phyloP scores from a whole-genome alignment of 2,329 filamentous ascomycete genomes.

The Trichothecium sympodiale region DNA sequence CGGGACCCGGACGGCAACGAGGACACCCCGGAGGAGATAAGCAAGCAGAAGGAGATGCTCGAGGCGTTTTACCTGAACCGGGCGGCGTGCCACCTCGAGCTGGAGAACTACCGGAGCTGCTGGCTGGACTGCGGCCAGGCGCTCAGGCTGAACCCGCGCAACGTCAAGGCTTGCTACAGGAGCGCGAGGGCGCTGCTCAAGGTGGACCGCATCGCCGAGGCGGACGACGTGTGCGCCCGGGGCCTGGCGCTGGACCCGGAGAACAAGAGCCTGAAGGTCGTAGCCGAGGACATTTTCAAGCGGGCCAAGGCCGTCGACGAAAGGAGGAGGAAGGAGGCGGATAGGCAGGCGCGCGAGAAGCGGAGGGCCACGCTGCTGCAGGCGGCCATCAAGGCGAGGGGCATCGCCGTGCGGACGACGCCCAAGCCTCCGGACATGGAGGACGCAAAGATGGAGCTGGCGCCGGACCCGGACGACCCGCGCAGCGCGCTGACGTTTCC shows the following conservation, averaged over 20 bases:
- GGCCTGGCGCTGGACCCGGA: constrained; percentile 61
- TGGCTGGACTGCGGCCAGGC: constrained; percentile 75
- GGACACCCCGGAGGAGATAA: constrained; percentile 42
- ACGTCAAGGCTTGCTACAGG: constrained; percentile 87
- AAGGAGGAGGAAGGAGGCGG: constrained; percentile 42
- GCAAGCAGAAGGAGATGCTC: constrained; percentile 51
- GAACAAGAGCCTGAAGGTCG: constrained; percentile 54
- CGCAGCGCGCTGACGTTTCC: constrained; percentile 66
- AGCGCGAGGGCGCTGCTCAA: constrained; percentile 67
- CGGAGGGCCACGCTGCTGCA: constrained; percentile 50
- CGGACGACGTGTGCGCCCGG: constrained; percentile 63
- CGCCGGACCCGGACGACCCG: constrained; percentile 62
- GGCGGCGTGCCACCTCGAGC: constrained; percentile 77
- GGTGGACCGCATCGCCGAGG: constrained; percentile 69
- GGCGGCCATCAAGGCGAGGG: constrained; percentile 56
- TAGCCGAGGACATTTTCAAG: constrained; percentile 52
- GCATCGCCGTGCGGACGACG: constrained; percentile 57
- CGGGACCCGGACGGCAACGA: constrained; percentile 16
- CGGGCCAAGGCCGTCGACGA: constrained; percentile 44
- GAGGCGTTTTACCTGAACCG: constrained; percentile 79
- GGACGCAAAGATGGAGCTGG: constrained; percentile 62
- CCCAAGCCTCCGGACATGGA: constrained; percentile 74
- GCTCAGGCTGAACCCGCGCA: constrained; percentile 65
- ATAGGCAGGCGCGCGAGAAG: constrained; percentile 41
- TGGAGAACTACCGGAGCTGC: constrained; percentile 80